These are phyloP conservation scores for Melampsora larici-populina DNA, from an alignment of 1,284 basidiomycete genomes.

Conservation along the genomic window DNA sequence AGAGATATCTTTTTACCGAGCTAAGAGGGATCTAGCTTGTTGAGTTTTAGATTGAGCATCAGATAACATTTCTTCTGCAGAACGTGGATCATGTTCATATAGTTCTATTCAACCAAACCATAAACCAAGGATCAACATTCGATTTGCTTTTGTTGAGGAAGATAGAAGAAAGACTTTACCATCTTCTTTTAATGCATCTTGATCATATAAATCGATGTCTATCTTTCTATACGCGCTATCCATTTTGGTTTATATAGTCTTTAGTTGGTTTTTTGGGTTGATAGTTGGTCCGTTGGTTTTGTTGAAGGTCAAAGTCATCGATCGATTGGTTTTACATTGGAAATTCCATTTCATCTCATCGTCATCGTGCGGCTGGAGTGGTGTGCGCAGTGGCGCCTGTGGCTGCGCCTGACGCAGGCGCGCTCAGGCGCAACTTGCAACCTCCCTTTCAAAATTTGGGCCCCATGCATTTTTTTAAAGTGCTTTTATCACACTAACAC, in stretches of 20 bases:
- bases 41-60: constrained; percentile 72
- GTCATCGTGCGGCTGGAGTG: too few relatives aligned
- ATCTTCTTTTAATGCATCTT: constrained; percentile 75
- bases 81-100: constrained; percentile 78
- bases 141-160: background rate
- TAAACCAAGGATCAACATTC: background rate
- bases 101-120: constrained; percentile 61
- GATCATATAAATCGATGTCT: constrained; percentile 89
- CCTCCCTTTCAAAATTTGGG: too few relatives aligned
- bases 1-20: too few relatives aligned
- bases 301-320: too few relatives aligned
- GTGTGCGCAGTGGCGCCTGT: too few relatives aligned
- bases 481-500: too few relatives aligned
- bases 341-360: too few relatives aligned
- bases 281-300: too few relatives aligned
- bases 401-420: too few relatives aligned
- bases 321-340: too few relatives aligned
- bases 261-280: background rate
- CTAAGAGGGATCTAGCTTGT: constrained; percentile 69
- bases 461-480: too few relatives aligned
- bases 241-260: background rate
- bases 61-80: constrained; percentile 67
- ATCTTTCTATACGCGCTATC: constrained; percentile 65
- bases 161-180: constrained; percentile 14
- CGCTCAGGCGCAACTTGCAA: too few relatives aligned